Evolutionary conservation across 1,284 basidiomycete species (phyloP).

Genomic region (Trichosporon sp.): DNA sequence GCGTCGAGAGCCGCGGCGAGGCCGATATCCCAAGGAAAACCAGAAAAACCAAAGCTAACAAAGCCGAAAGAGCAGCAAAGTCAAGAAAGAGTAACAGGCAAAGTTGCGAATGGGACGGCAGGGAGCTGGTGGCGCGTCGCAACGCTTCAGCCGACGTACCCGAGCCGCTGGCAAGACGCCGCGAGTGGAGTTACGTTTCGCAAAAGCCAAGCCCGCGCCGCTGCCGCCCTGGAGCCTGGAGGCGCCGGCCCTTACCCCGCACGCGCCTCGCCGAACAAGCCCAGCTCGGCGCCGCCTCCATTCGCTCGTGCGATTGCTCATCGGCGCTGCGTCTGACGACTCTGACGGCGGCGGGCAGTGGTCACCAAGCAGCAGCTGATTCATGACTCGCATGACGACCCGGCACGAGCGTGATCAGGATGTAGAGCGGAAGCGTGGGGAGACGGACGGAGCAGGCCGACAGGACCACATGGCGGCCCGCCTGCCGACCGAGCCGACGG

Average conservation of each 20-base stretch:
- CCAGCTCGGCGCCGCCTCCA: neutral
- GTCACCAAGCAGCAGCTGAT: neutral
- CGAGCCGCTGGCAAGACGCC: neutral
- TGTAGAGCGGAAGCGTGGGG: neutral
- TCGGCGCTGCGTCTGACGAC: neutral
- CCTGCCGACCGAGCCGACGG: neutral
- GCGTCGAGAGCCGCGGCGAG: no score
- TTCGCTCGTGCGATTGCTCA: neutral
- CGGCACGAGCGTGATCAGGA: neutral
- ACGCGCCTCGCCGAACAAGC: neutral
- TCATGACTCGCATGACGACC: neutral
- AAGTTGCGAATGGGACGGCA: no score
- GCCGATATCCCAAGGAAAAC: no score
- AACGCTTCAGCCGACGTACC: neutral
- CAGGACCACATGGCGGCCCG: neutral
- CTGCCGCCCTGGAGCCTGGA: neutral
- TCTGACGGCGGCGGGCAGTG: neutral
- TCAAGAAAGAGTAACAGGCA: no score
- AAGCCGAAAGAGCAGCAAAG: no score
- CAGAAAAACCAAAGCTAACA: no score
- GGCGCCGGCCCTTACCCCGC: neutral
- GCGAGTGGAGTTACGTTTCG: neutral
- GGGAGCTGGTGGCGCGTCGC: neutral
- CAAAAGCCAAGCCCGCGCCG: neutral
- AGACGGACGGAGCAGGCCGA: neutral